Evolutionary conservation across 768 basidiomycete genomes (phyloP).

Genomic region (Tricholoma terreum): DNA sequence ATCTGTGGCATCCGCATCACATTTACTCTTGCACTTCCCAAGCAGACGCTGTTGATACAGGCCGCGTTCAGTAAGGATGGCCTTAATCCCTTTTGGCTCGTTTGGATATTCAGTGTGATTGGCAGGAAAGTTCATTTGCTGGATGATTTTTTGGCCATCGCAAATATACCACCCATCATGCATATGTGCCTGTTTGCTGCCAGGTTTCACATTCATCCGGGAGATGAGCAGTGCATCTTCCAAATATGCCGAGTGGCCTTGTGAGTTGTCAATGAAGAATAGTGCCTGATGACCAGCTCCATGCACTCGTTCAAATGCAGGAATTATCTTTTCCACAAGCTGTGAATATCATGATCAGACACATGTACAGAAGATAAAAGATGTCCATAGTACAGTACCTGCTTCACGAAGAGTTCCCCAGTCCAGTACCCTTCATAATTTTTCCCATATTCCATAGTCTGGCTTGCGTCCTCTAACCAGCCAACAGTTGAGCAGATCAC

Average conservation of each 20-base stretch:
- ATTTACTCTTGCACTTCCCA: not conserved
- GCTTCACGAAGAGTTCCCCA: conserved; percentile 28
- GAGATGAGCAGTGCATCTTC: conserved; percentile 23
- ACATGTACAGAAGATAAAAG: not conserved
- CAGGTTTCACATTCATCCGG: too few relatives aligned
- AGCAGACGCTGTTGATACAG: not conserved
- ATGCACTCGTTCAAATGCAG: not conserved
- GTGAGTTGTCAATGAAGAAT: conserved; percentile 27
- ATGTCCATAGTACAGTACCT: conserved; percentile 17
- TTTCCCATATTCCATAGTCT: too few relatives aligned
- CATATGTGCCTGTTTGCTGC: conserved; percentile 12
- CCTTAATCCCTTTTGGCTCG: not conserved
- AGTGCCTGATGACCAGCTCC: conserved; percentile 18
- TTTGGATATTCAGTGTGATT: conserved; percentile 2
- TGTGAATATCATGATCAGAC: not conserved
- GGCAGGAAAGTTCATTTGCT: conserved; percentile 3
- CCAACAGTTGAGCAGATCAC: conserved; percentile 33
- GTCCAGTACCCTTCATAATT: too few relatives aligned
- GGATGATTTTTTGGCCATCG: not conserved
- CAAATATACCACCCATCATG: conserved; percentile 2
- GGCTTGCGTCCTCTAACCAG: conserved; percentile 24
- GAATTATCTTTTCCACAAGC: conserved; percentile 8
- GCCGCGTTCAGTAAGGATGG: not conserved
- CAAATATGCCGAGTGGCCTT: conserved; percentile 21
- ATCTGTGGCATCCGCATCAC: not conserved